Evolutionary conservation across 192 early-diverging fungal genomes (phyloP).

Genomic region (Coemansia sp.): DNA sequence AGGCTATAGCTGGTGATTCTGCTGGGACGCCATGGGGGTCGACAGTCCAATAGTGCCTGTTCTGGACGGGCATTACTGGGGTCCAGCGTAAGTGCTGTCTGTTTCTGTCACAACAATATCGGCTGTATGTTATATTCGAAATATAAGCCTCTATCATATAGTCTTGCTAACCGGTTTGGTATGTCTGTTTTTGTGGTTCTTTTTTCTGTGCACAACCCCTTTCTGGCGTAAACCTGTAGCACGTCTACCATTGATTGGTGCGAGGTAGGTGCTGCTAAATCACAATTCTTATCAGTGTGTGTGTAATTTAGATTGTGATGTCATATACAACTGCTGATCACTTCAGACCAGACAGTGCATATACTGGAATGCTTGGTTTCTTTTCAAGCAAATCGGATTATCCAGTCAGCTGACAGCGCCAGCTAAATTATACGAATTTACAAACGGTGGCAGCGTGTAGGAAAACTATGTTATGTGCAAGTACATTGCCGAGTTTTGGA

Average conservation of each 20-base stretch:
- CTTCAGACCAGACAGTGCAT: neutral
- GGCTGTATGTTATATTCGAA: no score
- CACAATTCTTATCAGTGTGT: no score
- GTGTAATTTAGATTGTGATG: neutral
- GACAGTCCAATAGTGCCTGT: slow-evolving; percentile 11
- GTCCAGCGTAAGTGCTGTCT: slow-evolving; percentile 60
- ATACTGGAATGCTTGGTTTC: neutral
- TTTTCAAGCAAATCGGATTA: neutral
- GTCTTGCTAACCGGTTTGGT: neutral
- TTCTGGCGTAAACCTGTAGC: slow-evolving; percentile 21
- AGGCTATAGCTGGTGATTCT: neutral
- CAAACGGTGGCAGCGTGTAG: slow-evolving; percentile 20
- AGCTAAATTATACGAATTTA: neutral
- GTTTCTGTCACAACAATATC: neutral
- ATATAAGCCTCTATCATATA: neutral
- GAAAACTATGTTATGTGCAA: slow-evolving; percentile 69
- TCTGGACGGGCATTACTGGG: slow-evolving; percentile 33
- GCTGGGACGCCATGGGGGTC: slow-evolving; percentile 15
- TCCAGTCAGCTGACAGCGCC: neutral
- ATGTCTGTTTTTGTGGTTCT: neutral
- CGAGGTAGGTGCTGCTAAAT: slow-evolving; percentile 25
- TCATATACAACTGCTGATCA: neutral
- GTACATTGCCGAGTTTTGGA: slow-evolving; percentile 80
- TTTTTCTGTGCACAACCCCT: neutral
- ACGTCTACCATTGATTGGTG: slow-evolving; percentile 56